phyloP scores from a whole-genome alignment of 352 stramenopile genomes.

The Phytophthora ramorum region DNA sequence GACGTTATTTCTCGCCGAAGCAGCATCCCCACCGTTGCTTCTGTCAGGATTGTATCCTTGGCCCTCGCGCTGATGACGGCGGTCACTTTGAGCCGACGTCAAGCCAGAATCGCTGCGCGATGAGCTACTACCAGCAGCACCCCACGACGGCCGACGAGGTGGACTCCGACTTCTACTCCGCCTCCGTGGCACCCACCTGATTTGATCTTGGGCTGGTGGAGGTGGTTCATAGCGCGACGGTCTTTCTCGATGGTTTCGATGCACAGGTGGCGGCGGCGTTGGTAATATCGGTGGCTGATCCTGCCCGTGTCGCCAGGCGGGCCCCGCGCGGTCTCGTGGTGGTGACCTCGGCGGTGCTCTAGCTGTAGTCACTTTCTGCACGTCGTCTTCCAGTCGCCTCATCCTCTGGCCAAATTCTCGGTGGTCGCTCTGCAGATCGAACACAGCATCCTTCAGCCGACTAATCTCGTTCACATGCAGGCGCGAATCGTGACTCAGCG shows the following conservation, averaged over 20 bases:
- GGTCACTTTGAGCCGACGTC: slow-evolving; percentile 4
- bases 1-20: neutral
- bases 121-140: slow-evolving; percentile 3
- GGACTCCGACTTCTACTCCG: slow-evolving; percentile 44
- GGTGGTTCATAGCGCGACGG: slow-evolving; percentile 37
- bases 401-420: slow-evolving; percentile 38
- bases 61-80: slow-evolving; percentile 1
- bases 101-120: slow-evolving; percentile 11
- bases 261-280: neutral
- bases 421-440: slow-evolving; percentile 49
- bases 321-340: slow-evolving; percentile 16
- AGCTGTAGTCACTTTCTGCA: slow-evolving; percentile 20
- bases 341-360: slow-evolving; percentile 13
- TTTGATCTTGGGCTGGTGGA: slow-evolving; percentile 21
- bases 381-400: slow-evolving; percentile 35
- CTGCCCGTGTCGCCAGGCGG: slow-evolving; percentile 12
- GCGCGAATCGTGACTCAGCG: slow-evolving; percentile 48
- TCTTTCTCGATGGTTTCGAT: slow-evolving; percentile 24
- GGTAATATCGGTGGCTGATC: slow-evolving; percentile 2
- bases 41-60: slow-evolving; percentile 11
- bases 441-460: slow-evolving; percentile 56
- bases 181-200: slow-evolving; percentile 20
- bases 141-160: slow-evolving; percentile 8
- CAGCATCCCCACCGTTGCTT: slow-evolving; percentile 3
- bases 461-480: slow-evolving; percentile 53